phyloP scores from a whole-genome alignment of 2,329 filamentous ascomycete species.

The Colletotrichum navitas region DNA sequence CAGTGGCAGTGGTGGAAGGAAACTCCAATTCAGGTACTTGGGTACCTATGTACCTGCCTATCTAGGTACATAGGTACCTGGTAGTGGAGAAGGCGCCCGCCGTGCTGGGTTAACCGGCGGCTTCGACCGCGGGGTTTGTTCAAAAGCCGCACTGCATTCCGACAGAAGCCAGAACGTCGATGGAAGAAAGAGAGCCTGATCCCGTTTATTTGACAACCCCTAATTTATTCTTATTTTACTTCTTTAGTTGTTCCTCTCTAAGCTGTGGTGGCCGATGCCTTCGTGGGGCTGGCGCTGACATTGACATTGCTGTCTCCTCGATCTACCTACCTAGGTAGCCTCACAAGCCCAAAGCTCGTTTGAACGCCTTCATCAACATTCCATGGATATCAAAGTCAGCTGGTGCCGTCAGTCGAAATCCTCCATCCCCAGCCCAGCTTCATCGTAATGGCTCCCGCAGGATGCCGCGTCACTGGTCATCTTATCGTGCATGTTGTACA shows the following conservation, averaged over 20 bases:
- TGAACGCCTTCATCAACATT: background rate
- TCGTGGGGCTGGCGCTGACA: background rate
- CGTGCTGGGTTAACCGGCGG: background rate
- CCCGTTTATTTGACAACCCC: background rate
- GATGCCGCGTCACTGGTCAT: constrained; percentile 50
- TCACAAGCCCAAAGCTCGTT: background rate
- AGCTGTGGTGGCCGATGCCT: background rate
- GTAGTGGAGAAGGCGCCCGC: background rate
- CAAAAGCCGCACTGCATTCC: background rate
- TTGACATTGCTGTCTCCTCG: background rate
- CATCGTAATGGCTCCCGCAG: constrained; percentile 46
- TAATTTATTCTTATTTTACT: background rate
- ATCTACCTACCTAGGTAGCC: background rate
- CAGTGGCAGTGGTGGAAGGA: background rate
- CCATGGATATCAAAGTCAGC: constrained; percentile 4
- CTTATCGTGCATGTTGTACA: constrained; percentile 61
- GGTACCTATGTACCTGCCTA: background rate
- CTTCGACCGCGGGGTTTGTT: background rate
- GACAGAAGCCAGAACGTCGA: background rate
- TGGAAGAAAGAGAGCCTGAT: background rate
- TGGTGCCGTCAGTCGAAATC: constrained; percentile 1
- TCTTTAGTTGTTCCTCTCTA: too few relatives aligned
- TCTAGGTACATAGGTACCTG: background rate
- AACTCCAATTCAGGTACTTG: background rate
- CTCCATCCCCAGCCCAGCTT: constrained; percentile 37